phyloP scores from a whole-genome alignment of 768 basidiomycete species.

The Boletus subparvulus region DNA sequence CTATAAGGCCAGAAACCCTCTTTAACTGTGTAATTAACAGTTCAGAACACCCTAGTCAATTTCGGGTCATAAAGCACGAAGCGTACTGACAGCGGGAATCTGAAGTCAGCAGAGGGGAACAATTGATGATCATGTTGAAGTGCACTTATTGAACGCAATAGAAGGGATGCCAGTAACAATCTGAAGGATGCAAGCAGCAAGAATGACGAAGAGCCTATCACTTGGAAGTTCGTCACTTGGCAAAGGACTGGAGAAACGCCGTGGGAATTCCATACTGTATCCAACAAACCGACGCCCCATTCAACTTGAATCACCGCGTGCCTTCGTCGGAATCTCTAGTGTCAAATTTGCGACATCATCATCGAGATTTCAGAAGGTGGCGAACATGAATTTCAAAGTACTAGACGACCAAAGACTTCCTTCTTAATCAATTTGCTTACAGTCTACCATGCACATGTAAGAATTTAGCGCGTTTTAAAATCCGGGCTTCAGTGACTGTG shows the following conservation, averaged over 20 bases:
- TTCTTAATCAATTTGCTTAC: too few species aligned
- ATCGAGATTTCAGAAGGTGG: too few species aligned
- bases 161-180: slow-evolving; percentile 51
- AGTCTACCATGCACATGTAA: too few species aligned
- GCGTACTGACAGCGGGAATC: slow-evolving; percentile 65
- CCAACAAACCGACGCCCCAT: too few species aligned
- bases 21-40: slow-evolving; percentile 53
- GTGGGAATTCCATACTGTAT: slow-evolving; percentile 1
- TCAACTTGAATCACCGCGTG: too few species aligned
- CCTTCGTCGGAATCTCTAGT: too few species aligned
- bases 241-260: neutral
- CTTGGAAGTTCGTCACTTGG: too few species aligned
- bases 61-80: neutral
- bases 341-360: too few species aligned
- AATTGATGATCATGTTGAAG: slow-evolving; percentile 74
- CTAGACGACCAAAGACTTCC: too few species aligned
- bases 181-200: slow-evolving; percentile 50
- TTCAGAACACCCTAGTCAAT: slow-evolving; percentile 10
- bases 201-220: slow-evolving; percentile 2
- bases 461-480: too few species aligned
- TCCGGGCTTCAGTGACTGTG: too few species aligned
- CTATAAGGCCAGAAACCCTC: slow-evolving; percentile 85
- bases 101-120: slow-evolving; percentile 77
- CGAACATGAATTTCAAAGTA: too few species aligned
- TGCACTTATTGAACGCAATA: slow-evolving; percentile 40